phyloP scores from a whole-genome alignment of 2,329 filamentous ascomycete species.

The Xylaria sp. region DNA sequence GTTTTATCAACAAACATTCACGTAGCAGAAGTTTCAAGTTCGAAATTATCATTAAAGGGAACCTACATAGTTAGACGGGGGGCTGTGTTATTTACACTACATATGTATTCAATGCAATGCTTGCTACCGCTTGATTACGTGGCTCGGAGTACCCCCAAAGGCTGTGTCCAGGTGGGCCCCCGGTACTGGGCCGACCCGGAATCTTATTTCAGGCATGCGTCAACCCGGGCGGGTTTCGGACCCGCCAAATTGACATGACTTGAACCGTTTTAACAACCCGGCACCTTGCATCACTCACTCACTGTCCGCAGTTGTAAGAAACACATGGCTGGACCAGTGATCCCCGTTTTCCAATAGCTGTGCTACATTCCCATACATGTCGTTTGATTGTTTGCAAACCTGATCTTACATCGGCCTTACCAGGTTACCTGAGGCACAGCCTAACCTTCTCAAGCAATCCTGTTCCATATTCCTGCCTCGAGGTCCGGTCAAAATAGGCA shows the following conservation, averaged over 20 bases:
- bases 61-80: not conserved
- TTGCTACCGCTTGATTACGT: not conserved
- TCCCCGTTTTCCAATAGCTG: not conserved
- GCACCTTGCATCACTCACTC: not conserved
- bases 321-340: not conserved
- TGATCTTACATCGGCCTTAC: not conserved
- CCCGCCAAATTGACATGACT: slow-evolving; percentile 6
- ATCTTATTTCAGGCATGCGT: slow-evolving; percentile 2
- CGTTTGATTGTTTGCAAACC: not conserved
- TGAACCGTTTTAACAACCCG: not conserved
- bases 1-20: not conserved
- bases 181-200: slow-evolving; percentile 22
- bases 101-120: not conserved
- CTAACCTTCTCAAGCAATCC: not conserved
- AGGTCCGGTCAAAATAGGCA: not conserved
- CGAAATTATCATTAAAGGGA: not conserved
- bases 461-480: slow-evolving; percentile 4
- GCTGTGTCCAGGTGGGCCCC: slow-evolving; percentile 10
- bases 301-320: not conserved
- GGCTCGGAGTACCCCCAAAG: not conserved
- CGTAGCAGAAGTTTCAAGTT: not conserved
- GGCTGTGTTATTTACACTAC: not conserved
- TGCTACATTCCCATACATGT: not conserved
- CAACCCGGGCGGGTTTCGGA: slow-evolving; percentile 21
- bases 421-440: not conserved